Evolutionary conservation across 2,329 filamentous ascomycete species (phyloP), one percentile per base, ranked within the genome.

Genomic region (Exophiala mesophila): DNA sequence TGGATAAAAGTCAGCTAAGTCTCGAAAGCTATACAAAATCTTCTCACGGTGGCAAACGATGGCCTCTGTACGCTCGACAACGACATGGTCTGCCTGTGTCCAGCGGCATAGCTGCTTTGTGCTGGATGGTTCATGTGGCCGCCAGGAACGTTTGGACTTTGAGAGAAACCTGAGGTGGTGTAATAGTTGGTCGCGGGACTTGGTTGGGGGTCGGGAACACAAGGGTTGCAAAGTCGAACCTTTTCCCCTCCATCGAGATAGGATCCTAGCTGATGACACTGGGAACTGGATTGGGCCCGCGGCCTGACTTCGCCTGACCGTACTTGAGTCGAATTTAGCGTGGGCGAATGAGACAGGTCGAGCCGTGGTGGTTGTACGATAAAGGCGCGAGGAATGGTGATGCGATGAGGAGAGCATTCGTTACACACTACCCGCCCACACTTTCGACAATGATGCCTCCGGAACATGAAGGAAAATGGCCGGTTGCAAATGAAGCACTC

Each of bases 391-490:
- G 90, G 90, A 50, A 97, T 96, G 3, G 86, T 94, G 59, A 97
- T 97, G 48, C 88, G 80, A 63, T 97, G 90, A 3, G 90, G 90
- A 2, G 90, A 96, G 67, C 90, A 97, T 15, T 80, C 74, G 44
- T 82, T 81, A 64, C 90, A 97, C 17, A 97, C 90, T 6, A 97
- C 89, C 48, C 88, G 75, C 33, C 90, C 90, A 61, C 90, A 97
- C 76, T 95, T 96, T 77, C 89, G 79, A 73, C 90, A 97, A 61
- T 97, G 90, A 66, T 97, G 90, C 61, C 94, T 94, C 50, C 90
- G 76, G 59, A 87, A 82, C 68, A 88, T 87, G 55, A 94, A 83
- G 60, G 78, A 85, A 59, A 97, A 97, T 35, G 81, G 77, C 1
- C 77, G 77, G 39, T 72, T 70, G 60, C 90, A 97, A 44, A 96